Percentiles rank a stretch among this genome's conserved stretches.
Conservation (phyloP, 2,329 filamentous ascomycete species). For the Zelopaecilomyces penicillatus region DNA sequence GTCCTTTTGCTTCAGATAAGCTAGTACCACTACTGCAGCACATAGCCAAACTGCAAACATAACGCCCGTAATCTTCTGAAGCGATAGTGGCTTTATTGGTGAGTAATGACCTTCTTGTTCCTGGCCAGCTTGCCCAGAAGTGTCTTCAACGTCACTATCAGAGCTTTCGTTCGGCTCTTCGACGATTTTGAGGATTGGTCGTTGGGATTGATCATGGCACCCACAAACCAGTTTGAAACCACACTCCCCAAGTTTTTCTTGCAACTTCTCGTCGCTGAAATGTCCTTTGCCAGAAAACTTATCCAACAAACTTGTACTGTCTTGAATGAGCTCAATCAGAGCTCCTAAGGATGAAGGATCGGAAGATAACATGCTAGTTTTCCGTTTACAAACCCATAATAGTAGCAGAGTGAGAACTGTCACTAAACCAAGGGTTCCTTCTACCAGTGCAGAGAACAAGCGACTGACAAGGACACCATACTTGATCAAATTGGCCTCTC, state of each 20-base stretch:
- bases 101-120: no score
- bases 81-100: no score
- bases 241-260: neutral
- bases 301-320: conserved; percentile 6
- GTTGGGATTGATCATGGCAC: conserved; percentile 7
- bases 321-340: conserved; percentile 12
- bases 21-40: conserved; percentile 10
- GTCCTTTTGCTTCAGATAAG: conserved; percentile 18
- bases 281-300: no score
- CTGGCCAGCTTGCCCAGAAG: no score
- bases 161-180: no score
- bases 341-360: conserved; percentile 20
- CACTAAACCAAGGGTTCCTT: conserved; percentile 18
- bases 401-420: conserved; percentile 10
- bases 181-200: no score
- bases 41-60: no score
- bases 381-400: conserved; percentile 7
- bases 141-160: no score
- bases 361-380: conserved; percentile 9
- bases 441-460: conserved; percentile 19
- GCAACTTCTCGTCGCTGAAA: no score
- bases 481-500: no score
- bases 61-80: no score
- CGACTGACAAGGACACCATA: conserved; percentile 26
- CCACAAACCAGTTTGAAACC: conserved; percentile 11